Evolutionary conservation across 345 rosid genomes (phyloP).

Genomic region (Gossypium longicalyx): DNA sequence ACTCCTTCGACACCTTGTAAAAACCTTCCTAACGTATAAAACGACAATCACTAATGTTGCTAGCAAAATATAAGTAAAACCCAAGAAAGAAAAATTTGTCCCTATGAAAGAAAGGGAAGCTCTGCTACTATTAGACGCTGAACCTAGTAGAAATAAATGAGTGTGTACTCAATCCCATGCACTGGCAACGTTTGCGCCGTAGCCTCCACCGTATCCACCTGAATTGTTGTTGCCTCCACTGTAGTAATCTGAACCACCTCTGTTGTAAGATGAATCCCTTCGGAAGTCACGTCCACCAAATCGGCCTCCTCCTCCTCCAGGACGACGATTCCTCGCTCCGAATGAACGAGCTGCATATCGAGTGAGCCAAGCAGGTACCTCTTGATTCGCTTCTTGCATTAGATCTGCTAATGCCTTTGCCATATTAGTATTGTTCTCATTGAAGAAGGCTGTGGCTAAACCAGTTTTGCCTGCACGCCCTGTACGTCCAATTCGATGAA

Average conservation of each 20-base stretch:
- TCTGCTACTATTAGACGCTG: conserved; percentile 19
- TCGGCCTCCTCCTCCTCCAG: conserved; percentile 86
- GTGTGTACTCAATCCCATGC: conserved; percentile 60
- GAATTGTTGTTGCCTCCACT: conserved; percentile 45
- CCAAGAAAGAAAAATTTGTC: not conserved
- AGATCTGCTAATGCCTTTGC: conserved; percentile 68
- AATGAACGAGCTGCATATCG: conserved; percentile 71
- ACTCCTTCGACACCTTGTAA: conserved; percentile 23
- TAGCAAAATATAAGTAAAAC: conserved; percentile 15
- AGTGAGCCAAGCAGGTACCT: conserved; percentile 90
- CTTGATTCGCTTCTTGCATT: conserved; percentile 95
- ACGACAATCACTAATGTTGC: conserved; percentile 16
- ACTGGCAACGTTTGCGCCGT: conserved; percentile 54
- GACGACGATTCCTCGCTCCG: conserved; percentile 61
- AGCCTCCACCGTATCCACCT: conserved; percentile 35
- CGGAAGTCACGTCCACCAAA: conserved; percentile 92
- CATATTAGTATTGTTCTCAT: conserved; percentile 65
- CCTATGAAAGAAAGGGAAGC: conserved; percentile 18
- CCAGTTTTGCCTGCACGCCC: conserved; percentile 96
- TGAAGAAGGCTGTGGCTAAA: conserved; percentile 93
- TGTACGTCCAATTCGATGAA: conserved; percentile 95
- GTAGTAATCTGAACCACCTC: conserved; percentile 61
- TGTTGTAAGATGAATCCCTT: conserved; percentile 52
- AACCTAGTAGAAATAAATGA: conserved; percentile 3
- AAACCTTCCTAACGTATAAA: conserved; percentile 25